These are phyloP conservation scores for Lentinula detonsa DNA, from an alignment of 768 basidiomycete species.

Conservation along the genomic window DNA sequence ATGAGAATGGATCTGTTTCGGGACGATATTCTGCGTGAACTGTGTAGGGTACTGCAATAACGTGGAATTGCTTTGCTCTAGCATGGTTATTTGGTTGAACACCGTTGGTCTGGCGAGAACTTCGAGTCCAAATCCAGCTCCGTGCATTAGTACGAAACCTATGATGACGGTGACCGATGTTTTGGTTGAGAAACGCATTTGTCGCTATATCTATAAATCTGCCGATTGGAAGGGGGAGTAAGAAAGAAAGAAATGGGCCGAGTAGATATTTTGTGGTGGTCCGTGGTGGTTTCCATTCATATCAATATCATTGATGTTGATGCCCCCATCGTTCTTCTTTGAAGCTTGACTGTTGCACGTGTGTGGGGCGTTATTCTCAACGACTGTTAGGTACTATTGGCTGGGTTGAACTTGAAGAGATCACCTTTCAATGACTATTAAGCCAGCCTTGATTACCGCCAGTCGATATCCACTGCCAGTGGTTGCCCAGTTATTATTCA, in stretches of 20 bases:
- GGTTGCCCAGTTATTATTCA: too few relatives aligned
- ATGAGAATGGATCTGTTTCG: slow-evolving; percentile 39
- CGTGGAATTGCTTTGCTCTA: slow-evolving; percentile 6
- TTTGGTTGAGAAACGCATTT: background rate
- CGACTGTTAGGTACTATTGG: too few relatives aligned
- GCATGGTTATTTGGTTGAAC: slow-evolving; percentile 1
- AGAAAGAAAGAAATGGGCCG: background rate
- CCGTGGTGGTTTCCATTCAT: background rate
- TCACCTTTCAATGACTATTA: too few relatives aligned
- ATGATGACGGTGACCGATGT: background rate
- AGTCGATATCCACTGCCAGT: too few relatives aligned
- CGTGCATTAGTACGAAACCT: background rate
- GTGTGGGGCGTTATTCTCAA: background rate
- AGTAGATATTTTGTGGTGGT: background rate
- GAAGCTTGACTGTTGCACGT: background rate
- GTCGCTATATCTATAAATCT: background rate
- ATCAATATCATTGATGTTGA: background rate
- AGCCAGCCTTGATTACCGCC: too few relatives aligned
- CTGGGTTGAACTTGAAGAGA: too few relatives aligned
- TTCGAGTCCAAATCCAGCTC: background rate
- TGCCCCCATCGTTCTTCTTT: background rate
- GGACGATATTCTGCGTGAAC: slow-evolving; percentile 5
- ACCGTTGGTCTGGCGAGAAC: background rate
- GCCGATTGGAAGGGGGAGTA: background rate
- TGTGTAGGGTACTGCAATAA: slow-evolving; percentile 5